These are phyloP conservation scores for Metschnikowia chrysomelidarum DNA, from an alignment of 805 yeast genomes.

Conservation along the genomic window DNA sequence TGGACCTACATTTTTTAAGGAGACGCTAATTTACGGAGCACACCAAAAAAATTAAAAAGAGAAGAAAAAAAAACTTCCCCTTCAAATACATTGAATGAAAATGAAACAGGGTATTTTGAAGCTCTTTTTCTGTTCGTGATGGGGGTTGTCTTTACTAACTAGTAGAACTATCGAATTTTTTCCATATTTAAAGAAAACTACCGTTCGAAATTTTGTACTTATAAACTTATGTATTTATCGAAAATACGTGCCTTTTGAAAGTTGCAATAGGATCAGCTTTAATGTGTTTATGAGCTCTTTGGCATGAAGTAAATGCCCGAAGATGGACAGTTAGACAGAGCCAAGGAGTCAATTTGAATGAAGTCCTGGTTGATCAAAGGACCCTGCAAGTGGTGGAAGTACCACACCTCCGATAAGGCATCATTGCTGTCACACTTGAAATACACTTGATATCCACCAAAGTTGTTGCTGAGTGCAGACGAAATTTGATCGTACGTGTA, in stretches of 20 bases:
- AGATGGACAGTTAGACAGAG: slow-evolving; percentile 63
- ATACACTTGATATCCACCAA: slow-evolving; percentile 32
- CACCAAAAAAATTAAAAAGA: neutral
- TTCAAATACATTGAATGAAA: no score
- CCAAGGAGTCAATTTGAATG: slow-evolving; percentile 56
- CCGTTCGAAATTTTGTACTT: no score
- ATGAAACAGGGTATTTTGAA: no score
- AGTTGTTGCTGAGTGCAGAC: slow-evolving; percentile 31
- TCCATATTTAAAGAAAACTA: no score
- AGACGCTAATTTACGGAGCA: no score
- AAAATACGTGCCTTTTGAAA: no score
- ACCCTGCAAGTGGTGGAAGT: slow-evolving; percentile 26
- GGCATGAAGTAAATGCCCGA: slow-evolving; percentile 72
- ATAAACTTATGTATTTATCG: no score
- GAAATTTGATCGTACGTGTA: slow-evolving; percentile 33
- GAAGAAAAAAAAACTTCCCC: neutral
- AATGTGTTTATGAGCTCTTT: slow-evolving; percentile 38
- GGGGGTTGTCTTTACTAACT: no score
- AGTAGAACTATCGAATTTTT: no score
- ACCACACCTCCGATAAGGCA: slow-evolving; percentile 27
- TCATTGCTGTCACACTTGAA: slow-evolving; percentile 30
- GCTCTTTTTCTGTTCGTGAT: no score
- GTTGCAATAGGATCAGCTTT: no score
- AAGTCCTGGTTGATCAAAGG: slow-evolving; percentile 29
- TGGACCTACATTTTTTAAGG: no score